Conservation (phyloP, 108 stramenopile genomes). For the Skeletonema potamos region DNA sequence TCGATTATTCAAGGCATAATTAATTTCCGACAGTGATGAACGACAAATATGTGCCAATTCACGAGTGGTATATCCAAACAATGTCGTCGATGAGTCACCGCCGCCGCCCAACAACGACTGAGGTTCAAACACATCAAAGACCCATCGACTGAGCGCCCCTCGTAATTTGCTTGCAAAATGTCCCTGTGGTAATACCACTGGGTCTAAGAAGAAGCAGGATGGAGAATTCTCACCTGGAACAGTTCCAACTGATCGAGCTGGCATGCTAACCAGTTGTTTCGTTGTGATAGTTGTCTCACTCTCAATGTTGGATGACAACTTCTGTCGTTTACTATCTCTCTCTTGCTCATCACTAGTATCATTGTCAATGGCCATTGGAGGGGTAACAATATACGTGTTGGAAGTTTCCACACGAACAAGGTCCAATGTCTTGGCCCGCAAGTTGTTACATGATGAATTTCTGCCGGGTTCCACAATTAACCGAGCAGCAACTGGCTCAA, state of each 20-base stretch:
- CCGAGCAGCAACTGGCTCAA: constrained; percentile 34
- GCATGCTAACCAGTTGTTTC: constrained; percentile 17
- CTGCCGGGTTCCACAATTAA: constrained; percentile 24
- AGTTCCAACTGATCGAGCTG: constrained; percentile 35
- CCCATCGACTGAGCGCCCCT: constrained; percentile 14
- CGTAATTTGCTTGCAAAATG: constrained; percentile 30
- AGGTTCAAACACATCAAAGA: constrained; percentile 42
- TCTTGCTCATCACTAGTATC: neutral
- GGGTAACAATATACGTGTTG: constrained; percentile 43
- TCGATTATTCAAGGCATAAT: constrained; percentile 21
- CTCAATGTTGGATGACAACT: neutral
- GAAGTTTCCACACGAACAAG: constrained; percentile 40
- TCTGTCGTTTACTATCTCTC: constrained; percentile 12
- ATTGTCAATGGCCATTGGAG: constrained; percentile 14
- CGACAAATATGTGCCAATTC: constrained; percentile 42
- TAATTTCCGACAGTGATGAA: constrained; percentile 27
- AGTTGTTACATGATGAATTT: neutral
- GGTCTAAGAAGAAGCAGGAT: constrained; percentile 41
- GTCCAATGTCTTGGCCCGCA: constrained; percentile 36
- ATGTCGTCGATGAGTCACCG: neutral
- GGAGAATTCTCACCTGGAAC: constrained; percentile 38
- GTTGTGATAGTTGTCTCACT: neutral
- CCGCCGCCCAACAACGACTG: neutral
- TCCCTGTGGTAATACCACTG: constrained; percentile 5
- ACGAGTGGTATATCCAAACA: constrained; percentile 22